Percentiles rank a stretch among this genome's conserved stretches.
Evolutionary conservation across 1,284 basidiomycete species (phyloP).

Genomic region (Leccinum griseonigrum): DNA sequence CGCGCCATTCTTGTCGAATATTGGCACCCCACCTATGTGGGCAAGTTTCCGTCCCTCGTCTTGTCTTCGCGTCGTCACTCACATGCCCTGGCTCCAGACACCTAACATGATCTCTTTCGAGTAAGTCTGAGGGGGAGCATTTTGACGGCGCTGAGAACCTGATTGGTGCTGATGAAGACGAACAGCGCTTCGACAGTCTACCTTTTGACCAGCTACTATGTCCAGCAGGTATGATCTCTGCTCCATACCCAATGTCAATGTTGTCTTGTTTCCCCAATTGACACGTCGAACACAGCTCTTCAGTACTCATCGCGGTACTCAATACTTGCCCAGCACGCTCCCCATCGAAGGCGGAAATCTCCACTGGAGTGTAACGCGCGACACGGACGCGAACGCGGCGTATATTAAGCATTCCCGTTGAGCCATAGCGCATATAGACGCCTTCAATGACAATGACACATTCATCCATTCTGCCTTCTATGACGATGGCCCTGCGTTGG

Average conservation of each 20-base stretch:
- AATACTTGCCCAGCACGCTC: conserved; percentile 63
- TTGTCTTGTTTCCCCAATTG: not conserved
- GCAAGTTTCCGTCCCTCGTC: conserved; percentile 35
- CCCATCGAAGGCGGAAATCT: conserved; percentile 47
- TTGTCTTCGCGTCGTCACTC: not conserved
- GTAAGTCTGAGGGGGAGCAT: conserved; percentile 35
- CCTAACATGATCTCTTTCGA: conserved; percentile 68
- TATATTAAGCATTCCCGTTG: conserved; percentile 47
- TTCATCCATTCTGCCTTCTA: conserved; percentile 11
- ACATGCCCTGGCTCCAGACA: conserved; percentile 31
- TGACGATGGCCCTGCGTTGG: conserved; percentile 34
- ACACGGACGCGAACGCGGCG: conserved; percentile 37
- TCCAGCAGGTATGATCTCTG: conserved; percentile 49
- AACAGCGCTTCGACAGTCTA: conserved; percentile 51
- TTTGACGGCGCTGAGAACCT: not conserved
- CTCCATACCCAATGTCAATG: not conserved
- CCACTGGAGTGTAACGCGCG: conserved; percentile 61
- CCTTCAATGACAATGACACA: not conserved
- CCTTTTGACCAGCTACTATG: conserved; percentile 62
- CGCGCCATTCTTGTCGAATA: conserved; percentile 60
- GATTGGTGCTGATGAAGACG: conserved; percentile 4
- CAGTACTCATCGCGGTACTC: conserved; percentile 56
- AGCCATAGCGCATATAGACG: not conserved
- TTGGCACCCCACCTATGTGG: conserved; percentile 51
- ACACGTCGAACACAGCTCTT: conserved; percentile 47